These are phyloP conservation scores for Thraustochytrium aureum DNA, from an alignment of 352 stramenopile species.

Conservation along the genomic window DNA sequence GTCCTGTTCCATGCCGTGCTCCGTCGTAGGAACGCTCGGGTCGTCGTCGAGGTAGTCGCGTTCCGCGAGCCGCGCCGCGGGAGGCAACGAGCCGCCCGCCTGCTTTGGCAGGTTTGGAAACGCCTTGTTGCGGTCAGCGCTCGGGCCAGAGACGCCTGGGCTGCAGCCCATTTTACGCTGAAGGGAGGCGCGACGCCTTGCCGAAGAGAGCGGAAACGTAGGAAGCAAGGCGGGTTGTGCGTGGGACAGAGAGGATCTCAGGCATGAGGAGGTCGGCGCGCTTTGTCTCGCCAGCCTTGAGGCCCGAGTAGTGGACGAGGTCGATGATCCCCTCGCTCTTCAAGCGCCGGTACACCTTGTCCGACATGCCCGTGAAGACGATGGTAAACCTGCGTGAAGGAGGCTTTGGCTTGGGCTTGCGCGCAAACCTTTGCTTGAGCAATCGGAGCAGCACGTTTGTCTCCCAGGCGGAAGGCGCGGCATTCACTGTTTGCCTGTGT, in stretches of 20 bases:
- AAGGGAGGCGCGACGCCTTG: too few relatives aligned
- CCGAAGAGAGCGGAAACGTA: constrained; percentile 11
- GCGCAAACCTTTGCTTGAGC: background rate
- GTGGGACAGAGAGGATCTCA: constrained; percentile 28
- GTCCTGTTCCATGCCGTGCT: too few relatives aligned
- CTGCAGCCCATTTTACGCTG: too few relatives aligned
- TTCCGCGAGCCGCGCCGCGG: too few relatives aligned
- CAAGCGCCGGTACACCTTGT: constrained; percentile 47
- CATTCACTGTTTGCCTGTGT: too few relatives aligned
- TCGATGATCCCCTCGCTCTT: constrained; percentile 44
- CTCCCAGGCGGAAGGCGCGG: background rate
- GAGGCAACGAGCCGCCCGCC: too few relatives aligned
- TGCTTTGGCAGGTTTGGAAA: too few relatives aligned
- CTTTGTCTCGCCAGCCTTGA: background rate
- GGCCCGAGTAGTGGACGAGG: constrained; percentile 22
- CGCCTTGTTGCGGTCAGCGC: too few relatives aligned
- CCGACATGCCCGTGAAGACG: constrained; percentile 42
- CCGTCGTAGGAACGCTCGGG: too few relatives aligned
- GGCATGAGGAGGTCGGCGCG: background rate
- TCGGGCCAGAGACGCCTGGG: too few relatives aligned
- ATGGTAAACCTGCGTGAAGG: constrained; percentile 5
- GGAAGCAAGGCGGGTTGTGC: background rate
- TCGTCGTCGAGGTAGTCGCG: too few relatives aligned
- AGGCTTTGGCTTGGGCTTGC: background rate
- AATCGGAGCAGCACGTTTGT: background rate